Base-by-base conservation (phyloP, 2,329 filamentous ascomycete genomes). In the Aspergillus pseudotamarii region DNA sequence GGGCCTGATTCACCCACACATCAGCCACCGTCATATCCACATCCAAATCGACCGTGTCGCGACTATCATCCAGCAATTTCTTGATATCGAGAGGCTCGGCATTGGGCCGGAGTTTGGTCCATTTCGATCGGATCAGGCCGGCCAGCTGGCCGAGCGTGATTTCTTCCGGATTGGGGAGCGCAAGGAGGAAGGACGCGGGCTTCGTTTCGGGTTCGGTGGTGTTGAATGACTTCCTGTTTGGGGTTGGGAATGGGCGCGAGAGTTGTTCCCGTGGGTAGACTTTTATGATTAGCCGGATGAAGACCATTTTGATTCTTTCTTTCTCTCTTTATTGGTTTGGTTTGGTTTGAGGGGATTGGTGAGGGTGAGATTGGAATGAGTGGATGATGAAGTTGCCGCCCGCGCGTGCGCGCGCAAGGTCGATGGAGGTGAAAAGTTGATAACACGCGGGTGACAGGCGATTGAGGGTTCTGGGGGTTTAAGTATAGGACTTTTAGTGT, bases 221-320 rank as follows among this genome's bases (percentile, higher is more conserved):
- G 23, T 14, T 30, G 14, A 14, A 16, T 21, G 16, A 19, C 1
- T 32, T 11, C n/a, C 11, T 50, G 16, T 19, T 50, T 10, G 51
- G n/a, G 9, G 32, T 36, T 2, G 34, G 30, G 11, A 8, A 19
- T 38, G 50, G 28, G 19, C 11, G 30, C 28, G 34, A 21, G 32
- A 55, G n/a, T 28, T 55, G 51, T 38, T 55, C 51, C 9, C 51
- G 57, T 12, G 57, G 57, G 26, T 58, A 58, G 30, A 58, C 57
- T 50, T 58, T 58, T 12, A 58, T 21, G 14, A 46, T n/a, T 8
- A 58, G 43, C 19, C 57, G 57, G 30, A 58, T 41, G 43, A 58
- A 50, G 45, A 58, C 57, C 57, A 58, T 57, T 16, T 38, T 55
- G n/a, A 16, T 1, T 23, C 1, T 36, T 1, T 12, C 14, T 5